phyloP scores from a whole-genome alignment of 2,329 filamentous ascomycete species.

The Neofusicoccum parvum region DNA sequence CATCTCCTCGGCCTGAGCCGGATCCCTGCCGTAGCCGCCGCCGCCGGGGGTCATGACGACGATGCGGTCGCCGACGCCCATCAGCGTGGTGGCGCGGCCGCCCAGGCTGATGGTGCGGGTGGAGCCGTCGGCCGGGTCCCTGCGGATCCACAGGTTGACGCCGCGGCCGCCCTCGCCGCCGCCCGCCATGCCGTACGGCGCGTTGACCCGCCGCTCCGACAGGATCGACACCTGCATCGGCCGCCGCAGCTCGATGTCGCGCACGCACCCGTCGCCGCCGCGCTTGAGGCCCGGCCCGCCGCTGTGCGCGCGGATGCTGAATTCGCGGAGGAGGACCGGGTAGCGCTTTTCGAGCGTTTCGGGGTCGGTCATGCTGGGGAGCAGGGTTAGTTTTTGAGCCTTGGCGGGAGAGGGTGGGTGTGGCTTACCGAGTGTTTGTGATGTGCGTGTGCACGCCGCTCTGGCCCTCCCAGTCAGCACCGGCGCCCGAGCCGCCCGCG shows the following conservation, averaged over 20 bases:
- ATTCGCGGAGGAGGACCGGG: constrained; percentile 67
- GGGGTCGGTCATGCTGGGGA: constrained; percentile 66
- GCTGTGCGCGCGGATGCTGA: constrained; percentile 61
- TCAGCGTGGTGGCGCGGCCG: constrained; percentile 76
- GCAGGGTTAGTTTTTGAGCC: background rate
- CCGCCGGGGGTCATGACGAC: constrained; percentile 78
- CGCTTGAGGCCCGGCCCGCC: constrained; percentile 56
- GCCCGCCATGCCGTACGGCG: constrained; percentile 76
- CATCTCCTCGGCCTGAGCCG: background rate
- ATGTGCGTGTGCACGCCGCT: constrained; percentile 73
- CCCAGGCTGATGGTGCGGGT: constrained; percentile 71
- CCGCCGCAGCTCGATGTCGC: constrained; percentile 74
- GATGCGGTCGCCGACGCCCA: constrained; percentile 76
- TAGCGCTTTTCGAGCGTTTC: constrained; percentile 73
- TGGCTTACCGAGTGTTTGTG: constrained; percentile 64
- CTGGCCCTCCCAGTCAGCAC: constrained; percentile 63
- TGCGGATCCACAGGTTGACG: constrained; percentile 54
- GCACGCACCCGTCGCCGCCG: constrained; percentile 24
- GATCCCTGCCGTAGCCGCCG: constrained; percentile 67
- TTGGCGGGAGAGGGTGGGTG: too few species aligned
- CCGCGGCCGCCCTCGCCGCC: constrained; percentile 74
- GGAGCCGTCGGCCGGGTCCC: constrained; percentile 45
- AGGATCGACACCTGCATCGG: constrained; percentile 74
- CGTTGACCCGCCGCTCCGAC: constrained; percentile 69
- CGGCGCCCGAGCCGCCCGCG: constrained; percentile 69